These are phyloP conservation scores for Lipomyces japonicus DNA, from an alignment of 805 yeast genomes.

Conservation along the genomic window DNA sequence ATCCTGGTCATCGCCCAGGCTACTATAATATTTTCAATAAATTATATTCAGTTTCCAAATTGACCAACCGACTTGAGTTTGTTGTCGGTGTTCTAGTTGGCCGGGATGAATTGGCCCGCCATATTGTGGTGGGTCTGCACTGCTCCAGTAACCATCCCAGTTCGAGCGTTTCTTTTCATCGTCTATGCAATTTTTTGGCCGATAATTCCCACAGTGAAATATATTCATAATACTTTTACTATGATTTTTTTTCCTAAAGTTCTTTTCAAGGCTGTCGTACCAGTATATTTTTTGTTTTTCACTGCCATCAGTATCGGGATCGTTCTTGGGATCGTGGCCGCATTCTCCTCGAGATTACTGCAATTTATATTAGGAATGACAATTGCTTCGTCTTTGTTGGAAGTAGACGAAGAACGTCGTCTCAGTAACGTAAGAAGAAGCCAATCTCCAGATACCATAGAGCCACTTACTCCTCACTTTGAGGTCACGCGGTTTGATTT, in stretches of 20 bases:
- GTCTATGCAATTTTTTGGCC: slow-evolving; percentile 21
- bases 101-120: background rate
- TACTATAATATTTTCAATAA: too few species aligned
- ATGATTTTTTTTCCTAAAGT: slow-evolving; percentile 11
- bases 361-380: slow-evolving; percentile 18
- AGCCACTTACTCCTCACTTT: too few species aligned
- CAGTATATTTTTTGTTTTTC: slow-evolving; percentile 24
- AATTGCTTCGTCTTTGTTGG: too few species aligned
- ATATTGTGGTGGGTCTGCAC: slow-evolving; percentile 3
- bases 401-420: too few species aligned
- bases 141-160: slow-evolving; percentile 10
- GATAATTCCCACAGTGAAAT: slow-evolving; percentile 7
- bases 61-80: too few species aligned
- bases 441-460: too few species aligned
- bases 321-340: slow-evolving; percentile 16
- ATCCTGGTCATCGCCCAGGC: background rate
- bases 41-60: background rate
- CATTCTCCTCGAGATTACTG: slow-evolving; percentile 11
- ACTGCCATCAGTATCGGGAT: slow-evolving; percentile 20
- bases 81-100: background rate
- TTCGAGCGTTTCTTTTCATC: background rate
- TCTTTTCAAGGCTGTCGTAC: slow-evolving; percentile 10
- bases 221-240: background rate
- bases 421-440: too few species aligned
- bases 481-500: too few species aligned